These are phyloP conservation scores for Starmera stellimalicola DNA, from an alignment of 1,139 yeast species.

Conservation along the genomic window DNA sequence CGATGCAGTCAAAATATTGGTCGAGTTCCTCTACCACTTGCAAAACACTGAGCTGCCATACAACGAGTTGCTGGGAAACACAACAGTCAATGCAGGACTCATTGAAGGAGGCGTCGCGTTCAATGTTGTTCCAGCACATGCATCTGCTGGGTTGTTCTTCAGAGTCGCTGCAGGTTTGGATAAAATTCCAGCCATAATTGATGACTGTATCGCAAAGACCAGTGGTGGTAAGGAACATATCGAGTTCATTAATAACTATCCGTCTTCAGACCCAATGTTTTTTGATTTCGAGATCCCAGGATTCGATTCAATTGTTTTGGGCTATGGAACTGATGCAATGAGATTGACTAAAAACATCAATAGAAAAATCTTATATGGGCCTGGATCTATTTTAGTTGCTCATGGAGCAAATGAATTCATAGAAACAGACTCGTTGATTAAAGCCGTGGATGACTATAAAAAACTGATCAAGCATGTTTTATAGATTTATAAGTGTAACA, in stretches of 20 bases:
- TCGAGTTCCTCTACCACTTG: slow-evolving; percentile 38
- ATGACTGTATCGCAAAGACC: slow-evolving; percentile 23
- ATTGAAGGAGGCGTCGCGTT: slow-evolving; percentile 48
- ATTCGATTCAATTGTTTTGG: slow-evolving; percentile 43
- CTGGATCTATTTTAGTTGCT: slow-evolving; percentile 57
- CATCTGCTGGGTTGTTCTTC: slow-evolving; percentile 37
- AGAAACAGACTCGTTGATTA: slow-evolving; percentile 35
- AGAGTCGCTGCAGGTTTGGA: slow-evolving; percentile 42
- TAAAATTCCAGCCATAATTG: slow-evolving; percentile 27
- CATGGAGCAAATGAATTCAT: slow-evolving; percentile 52
- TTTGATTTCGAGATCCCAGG: slow-evolving; percentile 52
- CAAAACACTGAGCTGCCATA: slow-evolving; percentile 29
- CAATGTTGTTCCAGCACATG: slow-evolving; percentile 52
- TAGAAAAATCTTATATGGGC: slow-evolving; percentile 50
- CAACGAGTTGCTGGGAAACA: slow-evolving; percentile 43
- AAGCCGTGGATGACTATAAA: slow-evolving; percentile 48
- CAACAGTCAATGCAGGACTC: slow-evolving; percentile 50
- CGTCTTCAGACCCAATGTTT: slow-evolving; percentile 29
- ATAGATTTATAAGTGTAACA: neutral
- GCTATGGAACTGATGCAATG: slow-evolving; percentile 58
- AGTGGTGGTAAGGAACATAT: slow-evolving; percentile 17
- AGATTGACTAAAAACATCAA: slow-evolving; percentile 28
- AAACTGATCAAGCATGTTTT: slow-evolving; percentile 26
- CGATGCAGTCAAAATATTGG: slow-evolving; percentile 45
- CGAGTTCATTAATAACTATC: slow-evolving; percentile 1